Percentiles rank a stretch among this genome's conserved stretches.
Evolutionary conservation across 176 grass and related monocot genomes (phyloP).

Genomic region (Elymus sibiricus): DNA sequence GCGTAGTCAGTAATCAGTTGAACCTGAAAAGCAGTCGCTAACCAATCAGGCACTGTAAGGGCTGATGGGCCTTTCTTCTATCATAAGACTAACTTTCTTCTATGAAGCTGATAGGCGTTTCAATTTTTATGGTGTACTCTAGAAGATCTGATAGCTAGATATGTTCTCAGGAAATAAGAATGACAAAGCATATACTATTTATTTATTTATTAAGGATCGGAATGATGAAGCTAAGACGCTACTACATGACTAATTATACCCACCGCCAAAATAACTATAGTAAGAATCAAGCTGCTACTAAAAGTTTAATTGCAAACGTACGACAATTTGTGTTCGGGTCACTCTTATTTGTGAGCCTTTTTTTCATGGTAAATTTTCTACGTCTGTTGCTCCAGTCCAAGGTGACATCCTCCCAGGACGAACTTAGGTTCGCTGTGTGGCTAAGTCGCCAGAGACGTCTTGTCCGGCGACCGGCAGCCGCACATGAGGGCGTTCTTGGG

Average conservation of each 20-base stretch:
- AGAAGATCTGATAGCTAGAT: neutral
- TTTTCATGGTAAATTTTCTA: neutral
- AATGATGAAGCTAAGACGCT: neutral
- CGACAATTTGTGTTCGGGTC: conserved; percentile 1
- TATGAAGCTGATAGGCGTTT: no score
- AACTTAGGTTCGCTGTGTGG: neutral
- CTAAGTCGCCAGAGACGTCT: no score
- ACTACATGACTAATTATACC: conserved; percentile 24
- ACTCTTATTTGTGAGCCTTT: conserved; percentile 6
- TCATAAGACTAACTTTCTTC: no score
- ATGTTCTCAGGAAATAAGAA: neutral
- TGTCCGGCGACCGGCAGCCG: no score
- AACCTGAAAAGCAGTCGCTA: no score
- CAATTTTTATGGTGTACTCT: no score
- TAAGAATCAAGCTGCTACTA: neutral
- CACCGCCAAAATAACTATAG: conserved; percentile 6
- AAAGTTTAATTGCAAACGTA: neutral
- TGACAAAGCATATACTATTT: conserved; percentile 19
- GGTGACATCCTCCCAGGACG: conserved; percentile 66
- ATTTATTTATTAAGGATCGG: conserved; percentile 17
- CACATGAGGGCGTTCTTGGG: no score
- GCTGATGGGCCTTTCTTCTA: no score
- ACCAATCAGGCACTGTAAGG: no score
- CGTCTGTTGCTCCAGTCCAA: conserved; percentile 19
- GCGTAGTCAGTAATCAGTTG: no score